These are phyloP conservation scores for Paspalum vaginatum DNA, from an alignment of 176 grass and related monocot species.

Conservation along the genomic window DNA sequence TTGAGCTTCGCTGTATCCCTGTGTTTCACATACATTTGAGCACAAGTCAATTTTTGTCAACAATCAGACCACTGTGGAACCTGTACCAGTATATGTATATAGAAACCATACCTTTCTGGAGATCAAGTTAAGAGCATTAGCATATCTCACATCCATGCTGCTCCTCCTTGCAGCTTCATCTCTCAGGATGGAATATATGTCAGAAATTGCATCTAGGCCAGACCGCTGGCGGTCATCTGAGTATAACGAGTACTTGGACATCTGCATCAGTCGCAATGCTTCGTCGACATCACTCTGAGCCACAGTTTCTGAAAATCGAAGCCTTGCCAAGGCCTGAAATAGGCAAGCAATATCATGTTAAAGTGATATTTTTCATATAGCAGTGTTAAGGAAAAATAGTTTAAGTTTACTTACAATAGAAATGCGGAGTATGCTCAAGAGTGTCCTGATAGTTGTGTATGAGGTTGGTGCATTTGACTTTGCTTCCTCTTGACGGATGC, in stretches of 20 bases:
- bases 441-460: conserved; percentile 95
- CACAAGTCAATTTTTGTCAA: conserved; percentile 11
- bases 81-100: neutral
- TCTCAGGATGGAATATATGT: conserved; percentile 96
- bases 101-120: conserved; percentile 86
- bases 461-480: conserved; percentile 98
- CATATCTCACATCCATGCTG: conserved; percentile 92
- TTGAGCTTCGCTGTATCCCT: conserved; percentile 97
- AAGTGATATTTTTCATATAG: neutral
- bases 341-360: neutral
- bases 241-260: conserved; percentile 95
- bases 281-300: conserved; percentile 94
- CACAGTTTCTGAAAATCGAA: conserved; percentile 87
- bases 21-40: conserved; percentile 30
- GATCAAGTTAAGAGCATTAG: conserved; percentile 96
- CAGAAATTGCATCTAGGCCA: conserved; percentile 94
- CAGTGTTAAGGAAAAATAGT: neutral
- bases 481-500: conserved; percentile 99
- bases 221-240: conserved; percentile 91
- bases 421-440: conserved; percentile 95
- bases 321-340: conserved; percentile 89
- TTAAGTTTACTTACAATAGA: conserved; percentile 81
- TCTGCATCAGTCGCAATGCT: conserved; percentile 93
- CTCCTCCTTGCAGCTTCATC: conserved; percentile 84
- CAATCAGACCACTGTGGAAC: neutral